Evolutionary conservation across 202 grass and related monocot species (phyloP), one percentile per base, ranked within the genome.

Genomic region (Cymbopogon flexuosus): DNA sequence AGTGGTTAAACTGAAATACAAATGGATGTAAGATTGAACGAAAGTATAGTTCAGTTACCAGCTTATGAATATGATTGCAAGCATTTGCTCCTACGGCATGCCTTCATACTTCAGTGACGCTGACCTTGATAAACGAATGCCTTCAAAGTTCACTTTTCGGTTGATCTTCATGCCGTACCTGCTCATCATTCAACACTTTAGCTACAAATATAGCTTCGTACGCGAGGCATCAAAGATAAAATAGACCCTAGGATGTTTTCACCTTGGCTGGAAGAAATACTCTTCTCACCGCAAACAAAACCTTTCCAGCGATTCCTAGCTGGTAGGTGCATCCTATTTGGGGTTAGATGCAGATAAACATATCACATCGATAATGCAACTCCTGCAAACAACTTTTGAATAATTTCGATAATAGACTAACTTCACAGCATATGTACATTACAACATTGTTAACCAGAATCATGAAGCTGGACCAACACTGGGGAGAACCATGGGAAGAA

Each of bases 341-440:
- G 52, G n/a, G 51, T 57, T 57, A 57, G n/a, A 22, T 57, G 52
- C 52, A 57, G 52, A 57, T 22, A 57, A 57, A 57, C n/a, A 22
- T 57, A 22, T n/a, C 52, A 57, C 52, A n/a, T 57, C 3, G n/a
- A 57, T 22, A 9, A 57, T 57, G 52, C 19, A 57, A 22, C 52
- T 56, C 52, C 19, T 58, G 19, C 54, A 58, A 22, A 4, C 19
- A 22, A 58, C 19, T 58, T 58, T 23, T 58, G 54, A 7, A 22
- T 58, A 22, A 4, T 22, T 58, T 23, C 54, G 3, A 22, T 10
- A 10, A 58, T 58, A 23, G 54, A 22, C 54, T n/a, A 22, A n/a
- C 54, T 58, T 22, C 67, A 82, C 40, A 31, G 21, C 33, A 75
- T 62, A 86, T 89, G 68, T 57, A 79, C 79, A 79, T 43, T 16